Conservation (phyloP, 208 protist genomes). For the Trypanosoma brucei region DNA sequence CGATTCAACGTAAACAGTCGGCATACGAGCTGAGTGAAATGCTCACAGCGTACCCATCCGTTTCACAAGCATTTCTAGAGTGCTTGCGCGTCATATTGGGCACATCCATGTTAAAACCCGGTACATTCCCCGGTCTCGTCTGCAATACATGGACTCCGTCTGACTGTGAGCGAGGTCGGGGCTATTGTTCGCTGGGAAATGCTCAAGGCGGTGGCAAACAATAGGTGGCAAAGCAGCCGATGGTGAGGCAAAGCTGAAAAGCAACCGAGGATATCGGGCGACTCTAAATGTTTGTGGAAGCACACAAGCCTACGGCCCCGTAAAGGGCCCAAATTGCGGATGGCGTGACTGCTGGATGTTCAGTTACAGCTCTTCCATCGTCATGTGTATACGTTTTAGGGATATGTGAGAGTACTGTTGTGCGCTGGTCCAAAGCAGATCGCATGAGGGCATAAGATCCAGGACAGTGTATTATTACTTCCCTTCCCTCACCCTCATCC, state of each 20-base stretch:
- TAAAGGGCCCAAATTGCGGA: too few species aligned
- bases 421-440: too few species aligned
- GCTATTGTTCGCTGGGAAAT: conserved; percentile 19
- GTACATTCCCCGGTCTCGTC: conserved; percentile 35
- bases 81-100: conserved; percentile 71
- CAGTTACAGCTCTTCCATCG: too few species aligned
- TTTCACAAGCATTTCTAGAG: conserved; percentile 81
- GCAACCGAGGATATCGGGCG: neutral
- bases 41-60: conserved; percentile 73
- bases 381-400: too few species aligned
- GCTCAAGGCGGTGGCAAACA: neutral
- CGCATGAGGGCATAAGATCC: too few species aligned
- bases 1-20: conserved; percentile 52
- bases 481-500: too few species aligned
- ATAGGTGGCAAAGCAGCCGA: neutral
- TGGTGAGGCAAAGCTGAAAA: neutral
- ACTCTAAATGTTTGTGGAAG: too few species aligned
- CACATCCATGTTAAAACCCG: conserved; percentile 45
- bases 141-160: conserved; percentile 61
- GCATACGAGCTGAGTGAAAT: conserved; percentile 58
- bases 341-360: too few species aligned
- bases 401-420: too few species aligned
- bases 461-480: too few species aligned
- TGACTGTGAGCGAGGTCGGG: conserved; percentile 38
- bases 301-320: too few species aligned